Conservation (phyloP, 202 grass and related monocot species). For the Saccharum hybrid region DNA sequence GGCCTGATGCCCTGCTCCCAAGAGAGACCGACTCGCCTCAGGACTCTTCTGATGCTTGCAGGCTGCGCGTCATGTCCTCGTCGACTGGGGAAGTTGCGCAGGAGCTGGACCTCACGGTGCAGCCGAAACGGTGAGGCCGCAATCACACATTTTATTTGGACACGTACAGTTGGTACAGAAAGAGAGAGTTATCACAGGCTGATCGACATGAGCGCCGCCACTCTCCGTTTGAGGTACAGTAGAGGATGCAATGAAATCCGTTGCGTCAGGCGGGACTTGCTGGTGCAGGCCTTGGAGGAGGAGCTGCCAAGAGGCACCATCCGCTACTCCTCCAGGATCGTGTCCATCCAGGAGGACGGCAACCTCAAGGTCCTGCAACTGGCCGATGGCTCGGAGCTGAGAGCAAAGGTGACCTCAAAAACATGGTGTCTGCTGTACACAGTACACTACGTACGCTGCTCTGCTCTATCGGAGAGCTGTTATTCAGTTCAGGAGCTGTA, state of each 20-base stretch:
- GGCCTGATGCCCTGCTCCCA: too few relatives aligned
- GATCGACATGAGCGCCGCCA: neutral
- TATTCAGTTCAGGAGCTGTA: too few relatives aligned
- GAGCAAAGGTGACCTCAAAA: constrained; percentile 48
- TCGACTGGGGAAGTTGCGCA: constrained; percentile 33
- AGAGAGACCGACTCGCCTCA: too few relatives aligned
- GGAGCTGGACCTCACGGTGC: constrained; percentile 39
- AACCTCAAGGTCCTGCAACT: constrained; percentile 54
- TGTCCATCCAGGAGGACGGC: constrained; percentile 47
- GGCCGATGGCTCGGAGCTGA: constrained; percentile 50
- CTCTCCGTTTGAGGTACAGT: neutral
- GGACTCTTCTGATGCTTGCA: too few relatives aligned
- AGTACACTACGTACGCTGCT: too few relatives aligned
- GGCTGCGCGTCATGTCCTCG: constrained; percentile 37
- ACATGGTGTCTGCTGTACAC: too few relatives aligned
- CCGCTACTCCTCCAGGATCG: constrained; percentile 76
- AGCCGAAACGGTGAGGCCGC: constrained; percentile 37
- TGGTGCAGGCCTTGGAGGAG: constrained; percentile 55
- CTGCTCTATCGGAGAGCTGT: neutral
- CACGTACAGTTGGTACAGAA: too few relatives aligned
- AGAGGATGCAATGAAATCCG: constrained; percentile 54
- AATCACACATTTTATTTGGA: neutral
- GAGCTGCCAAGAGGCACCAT: constrained; percentile 66
- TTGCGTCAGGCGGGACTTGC: constrained; percentile 53
- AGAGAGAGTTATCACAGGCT: neutral